Percentiles rank a stretch among this genome's conserved stretches.
Conservation (phyloP, 345 rosid species). For the Microthlaspi erraticum region DNA sequence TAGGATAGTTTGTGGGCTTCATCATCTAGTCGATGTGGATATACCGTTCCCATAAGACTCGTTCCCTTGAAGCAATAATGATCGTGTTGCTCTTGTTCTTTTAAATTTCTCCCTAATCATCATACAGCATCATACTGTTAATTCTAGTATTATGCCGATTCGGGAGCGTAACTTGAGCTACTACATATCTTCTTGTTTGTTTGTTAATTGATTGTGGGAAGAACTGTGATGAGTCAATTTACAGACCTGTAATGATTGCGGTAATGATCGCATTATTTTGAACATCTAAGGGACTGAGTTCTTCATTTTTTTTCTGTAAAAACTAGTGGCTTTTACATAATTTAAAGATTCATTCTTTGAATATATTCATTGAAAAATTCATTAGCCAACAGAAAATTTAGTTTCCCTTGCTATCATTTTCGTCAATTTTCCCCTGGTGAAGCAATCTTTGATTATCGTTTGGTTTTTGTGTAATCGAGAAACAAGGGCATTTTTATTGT, state of each 20-base stretch:
- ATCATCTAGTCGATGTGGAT: constrained; percentile 86
- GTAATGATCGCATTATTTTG: constrained; percentile 76
- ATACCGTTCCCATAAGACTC: constrained; percentile 72
- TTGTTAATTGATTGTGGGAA: background rate
- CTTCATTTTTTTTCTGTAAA: background rate
- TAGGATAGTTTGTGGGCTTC: constrained; percentile 51
- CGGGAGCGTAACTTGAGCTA: constrained; percentile 2
- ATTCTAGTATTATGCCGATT: constrained; percentile 19
- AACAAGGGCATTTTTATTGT: too few species aligned
- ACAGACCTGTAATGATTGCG: constrained; percentile 98
- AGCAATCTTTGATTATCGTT: too few species aligned
- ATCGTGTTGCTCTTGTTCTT: constrained; percentile 55
- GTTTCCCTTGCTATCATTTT: constrained; percentile 48
- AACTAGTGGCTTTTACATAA: background rate
- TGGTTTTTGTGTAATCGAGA: too few species aligned
- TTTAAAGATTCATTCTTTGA: constrained; percentile 12
- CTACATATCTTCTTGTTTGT: background rate
- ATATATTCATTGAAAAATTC: background rate
- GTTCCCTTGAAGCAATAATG: constrained; percentile 86
- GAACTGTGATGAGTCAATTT: constrained; percentile 69
- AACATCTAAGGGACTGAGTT: constrained; percentile 99
- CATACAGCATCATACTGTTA: background rate
- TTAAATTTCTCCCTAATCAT: background rate
- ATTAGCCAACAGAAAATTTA: constrained; percentile 38
- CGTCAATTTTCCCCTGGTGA: too few species aligned